Conservation (phyloP, 148 eudicot species). For the Dianthus caryophyllus region DNA sequence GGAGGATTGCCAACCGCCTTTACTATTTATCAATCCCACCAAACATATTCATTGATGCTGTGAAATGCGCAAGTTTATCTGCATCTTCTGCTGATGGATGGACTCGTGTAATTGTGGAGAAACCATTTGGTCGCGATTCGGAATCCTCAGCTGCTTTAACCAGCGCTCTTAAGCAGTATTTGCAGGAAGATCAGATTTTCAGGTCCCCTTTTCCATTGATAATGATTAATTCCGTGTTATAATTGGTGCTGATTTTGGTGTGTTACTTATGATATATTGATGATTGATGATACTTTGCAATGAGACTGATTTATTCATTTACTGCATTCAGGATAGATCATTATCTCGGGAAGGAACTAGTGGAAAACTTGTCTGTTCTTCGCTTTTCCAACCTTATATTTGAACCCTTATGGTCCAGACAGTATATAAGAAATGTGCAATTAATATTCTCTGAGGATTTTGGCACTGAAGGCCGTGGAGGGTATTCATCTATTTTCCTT, state of each 20-base stretch:
- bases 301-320: constrained; percentile 9
- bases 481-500: constrained; percentile 41
- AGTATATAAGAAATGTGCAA: constrained; percentile 92
- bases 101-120: constrained; percentile 97
- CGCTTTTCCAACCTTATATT: constrained; percentile 95
- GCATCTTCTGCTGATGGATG: constrained; percentile 84
- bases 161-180: constrained; percentile 65
- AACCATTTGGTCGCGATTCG: constrained; percentile 98
- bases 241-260: neutral
- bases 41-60: constrained; percentile 88
- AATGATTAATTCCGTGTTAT: neutral
- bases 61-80: constrained; percentile 79
- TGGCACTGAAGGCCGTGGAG: constrained; percentile 99
- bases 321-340: constrained; percentile 79
- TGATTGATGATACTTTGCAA: neutral
- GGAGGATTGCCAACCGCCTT: constrained; percentile 82
- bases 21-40: constrained; percentile 96
- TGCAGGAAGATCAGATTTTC: constrained; percentile 94
- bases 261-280: neutral
- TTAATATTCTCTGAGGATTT: constrained; percentile 94
- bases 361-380: constrained; percentile 92
- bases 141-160: constrained; percentile 96
- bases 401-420: constrained; percentile 97
- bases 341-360: constrained; percentile 94
- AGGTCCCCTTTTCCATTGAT: constrained; percentile 30